Conservation (phyloP, 2,329 filamentous ascomycete species). For the Trichoderma koningiopsis region DNA sequence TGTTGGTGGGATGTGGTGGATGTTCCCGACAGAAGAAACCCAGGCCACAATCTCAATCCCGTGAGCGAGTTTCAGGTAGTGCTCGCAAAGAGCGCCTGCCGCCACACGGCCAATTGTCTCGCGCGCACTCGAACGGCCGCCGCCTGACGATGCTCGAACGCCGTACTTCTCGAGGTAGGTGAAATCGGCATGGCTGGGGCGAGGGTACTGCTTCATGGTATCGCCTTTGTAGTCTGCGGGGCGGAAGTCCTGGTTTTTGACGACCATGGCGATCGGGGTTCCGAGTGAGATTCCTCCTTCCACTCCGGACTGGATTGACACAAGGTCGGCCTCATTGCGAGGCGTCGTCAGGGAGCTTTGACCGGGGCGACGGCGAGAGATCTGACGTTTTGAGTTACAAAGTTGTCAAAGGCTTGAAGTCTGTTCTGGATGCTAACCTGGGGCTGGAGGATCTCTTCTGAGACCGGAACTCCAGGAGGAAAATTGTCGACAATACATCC, state of each 20-base stretch:
- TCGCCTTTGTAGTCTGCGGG: conserved; percentile 87
- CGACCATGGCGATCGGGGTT: conserved; percentile 84
- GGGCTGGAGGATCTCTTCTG: neutral
- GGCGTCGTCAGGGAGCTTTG: neutral
- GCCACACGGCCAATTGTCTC: conserved; percentile 95
- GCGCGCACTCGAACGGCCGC: conserved; percentile 86
- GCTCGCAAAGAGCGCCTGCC: conserved; percentile 89
- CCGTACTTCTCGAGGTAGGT: conserved; percentile 98
- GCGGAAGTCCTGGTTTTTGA: conserved; percentile 89
- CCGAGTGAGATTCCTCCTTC: conserved; percentile 64
- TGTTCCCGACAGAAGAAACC: conserved; percentile 76
- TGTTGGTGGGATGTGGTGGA: conserved; percentile 25
- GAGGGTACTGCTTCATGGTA: conserved; percentile 89
- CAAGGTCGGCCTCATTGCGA: neutral
- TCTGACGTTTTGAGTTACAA: neutral
- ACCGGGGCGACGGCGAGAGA: conserved; percentile 2
- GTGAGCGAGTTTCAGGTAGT: conserved; percentile 80
- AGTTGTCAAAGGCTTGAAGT: neutral
- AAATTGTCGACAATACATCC: conserved; percentile 89
- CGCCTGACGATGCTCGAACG: conserved; percentile 85
- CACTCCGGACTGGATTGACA: conserved; percentile 52
- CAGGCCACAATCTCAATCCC: conserved; percentile 91
- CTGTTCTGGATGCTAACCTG: neutral
- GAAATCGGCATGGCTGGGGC: conserved; percentile 93
- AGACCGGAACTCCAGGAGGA: conserved; percentile 70